Percentiles rank a stretch among this genome's conserved stretches.
phyloP scores from a whole-genome alignment of 495 filamentous ascomycete genomes.

The Astrothelium macrocarpum region DNA sequence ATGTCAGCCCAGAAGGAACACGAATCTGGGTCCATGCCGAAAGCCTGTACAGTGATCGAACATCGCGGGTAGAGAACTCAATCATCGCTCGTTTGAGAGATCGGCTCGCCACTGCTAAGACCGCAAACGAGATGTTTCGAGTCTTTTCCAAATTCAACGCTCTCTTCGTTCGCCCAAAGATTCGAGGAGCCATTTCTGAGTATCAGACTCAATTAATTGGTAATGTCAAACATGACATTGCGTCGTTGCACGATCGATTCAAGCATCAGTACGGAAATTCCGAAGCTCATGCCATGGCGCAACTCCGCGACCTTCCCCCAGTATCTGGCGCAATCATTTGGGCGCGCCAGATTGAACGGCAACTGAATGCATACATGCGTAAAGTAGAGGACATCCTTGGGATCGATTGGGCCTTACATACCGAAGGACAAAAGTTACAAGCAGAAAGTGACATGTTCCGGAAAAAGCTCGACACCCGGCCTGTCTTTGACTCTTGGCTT shows the following conservation, averaged over 20 bases:
- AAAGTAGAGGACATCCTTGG: conserved; percentile 94
- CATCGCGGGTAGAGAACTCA: conserved; percentile 92
- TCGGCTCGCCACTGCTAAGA: conserved; percentile 87
- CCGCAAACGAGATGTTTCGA: conserved; percentile 97
- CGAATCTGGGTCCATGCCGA: conserved; percentile 86
- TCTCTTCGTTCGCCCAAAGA: conserved; percentile 93
- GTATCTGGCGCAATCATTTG: conserved; percentile 95
- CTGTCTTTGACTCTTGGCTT: conserved; percentile 90
- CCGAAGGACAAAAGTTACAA: conserved; percentile 89
- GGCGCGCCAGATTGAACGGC: conserved; percentile 92
- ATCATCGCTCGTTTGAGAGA: conserved; percentile 94
- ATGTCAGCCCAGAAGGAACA: conserved; percentile 81
- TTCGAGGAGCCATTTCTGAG: conserved; percentile 91
- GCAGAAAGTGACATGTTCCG: conserved; percentile 81
- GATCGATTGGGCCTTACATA: conserved; percentile 83
- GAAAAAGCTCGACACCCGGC: conserved; percentile 87
- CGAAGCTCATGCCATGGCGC: conserved; percentile 94
- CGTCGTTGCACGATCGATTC: conserved; percentile 86
- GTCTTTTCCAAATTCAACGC: conserved; percentile 99
- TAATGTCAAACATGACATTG: conserved; percentile 92
- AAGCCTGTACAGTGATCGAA: conserved; percentile 91
- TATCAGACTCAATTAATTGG: conserved; percentile 97
- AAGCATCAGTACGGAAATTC: conserved; percentile 98
- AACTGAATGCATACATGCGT: conserved; percentile 91
- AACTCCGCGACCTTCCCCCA: conserved; percentile 86